phyloP scores from a whole-genome alignment of 2,329 filamentous ascomycete genomes.

The Fusarium equiseti region DNA sequence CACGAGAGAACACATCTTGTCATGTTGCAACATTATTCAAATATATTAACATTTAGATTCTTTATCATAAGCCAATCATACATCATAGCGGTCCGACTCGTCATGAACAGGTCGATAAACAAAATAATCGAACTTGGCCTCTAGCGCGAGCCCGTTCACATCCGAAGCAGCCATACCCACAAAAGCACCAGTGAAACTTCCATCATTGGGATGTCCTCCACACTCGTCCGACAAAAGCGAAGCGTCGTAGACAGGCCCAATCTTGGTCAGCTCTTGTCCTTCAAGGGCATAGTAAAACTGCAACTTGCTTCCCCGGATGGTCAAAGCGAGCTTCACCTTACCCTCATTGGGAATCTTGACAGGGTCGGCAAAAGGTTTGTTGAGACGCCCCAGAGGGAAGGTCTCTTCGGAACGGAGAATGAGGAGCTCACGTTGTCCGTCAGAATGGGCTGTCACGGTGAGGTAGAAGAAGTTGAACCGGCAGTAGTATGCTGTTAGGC shows the following conservation, averaged over 20 bases:
- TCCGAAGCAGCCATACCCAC: constrained; percentile 68
- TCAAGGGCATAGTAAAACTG: constrained; percentile 70
- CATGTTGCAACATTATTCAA: neutral
- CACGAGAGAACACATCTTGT: neutral
- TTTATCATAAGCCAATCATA: neutral
- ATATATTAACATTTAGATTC: neutral
- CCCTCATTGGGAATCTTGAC: constrained; percentile 66
- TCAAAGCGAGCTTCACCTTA: constrained; percentile 65
- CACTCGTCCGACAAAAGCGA: constrained; percentile 73
- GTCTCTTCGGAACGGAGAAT: constrained; percentile 68
- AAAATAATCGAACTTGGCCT: constrained; percentile 65
- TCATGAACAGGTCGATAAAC: constrained; percentile 62
- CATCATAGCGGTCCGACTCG: constrained; percentile 60
- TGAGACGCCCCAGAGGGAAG: constrained; percentile 64
- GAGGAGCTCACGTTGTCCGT: constrained; percentile 69
- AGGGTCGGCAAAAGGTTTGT: constrained; percentile 56
- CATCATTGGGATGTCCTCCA: constrained; percentile 70
- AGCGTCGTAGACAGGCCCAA: constrained; percentile 69
- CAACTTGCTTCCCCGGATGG: constrained; percentile 62
- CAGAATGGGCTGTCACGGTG: constrained; percentile 66
- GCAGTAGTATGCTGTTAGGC: constrained; percentile 72
- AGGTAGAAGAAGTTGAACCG: constrained; percentile 76
- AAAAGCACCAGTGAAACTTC: constrained; percentile 74
- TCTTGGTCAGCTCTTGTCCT: constrained; percentile 57
- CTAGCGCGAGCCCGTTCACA: constrained; percentile 62